Conservation (phyloP, 164 flowering plant genomes). For the Nymphaea thermarum region DNA sequence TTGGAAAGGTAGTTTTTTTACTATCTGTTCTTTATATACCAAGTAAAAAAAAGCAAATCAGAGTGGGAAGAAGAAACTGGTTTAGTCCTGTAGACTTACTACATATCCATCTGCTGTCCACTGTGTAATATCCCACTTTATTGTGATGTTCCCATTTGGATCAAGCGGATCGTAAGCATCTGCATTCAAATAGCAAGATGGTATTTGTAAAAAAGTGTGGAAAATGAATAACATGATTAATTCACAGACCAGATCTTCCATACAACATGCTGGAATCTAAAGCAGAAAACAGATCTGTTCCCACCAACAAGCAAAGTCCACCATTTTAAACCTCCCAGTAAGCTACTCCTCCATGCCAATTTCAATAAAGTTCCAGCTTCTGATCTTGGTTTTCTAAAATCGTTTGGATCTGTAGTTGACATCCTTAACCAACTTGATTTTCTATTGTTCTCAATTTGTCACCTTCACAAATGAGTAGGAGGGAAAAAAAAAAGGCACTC, state of each 20-base stretch:
- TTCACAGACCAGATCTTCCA: not conserved
- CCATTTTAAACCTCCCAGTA: no score
- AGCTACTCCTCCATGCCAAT: no score
- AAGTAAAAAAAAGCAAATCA: not conserved
- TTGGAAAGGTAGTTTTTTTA: not conserved
- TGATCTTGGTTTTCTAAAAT: no score
- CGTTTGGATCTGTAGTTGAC: no score
- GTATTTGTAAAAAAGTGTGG: not conserved
- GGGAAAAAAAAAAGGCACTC: no score
- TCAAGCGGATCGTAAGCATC: slow-evolving; percentile 69
- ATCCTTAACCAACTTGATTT: no score
- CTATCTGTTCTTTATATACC: not conserved
- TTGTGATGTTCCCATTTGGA: slow-evolving; percentile 49
- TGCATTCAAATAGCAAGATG: slow-evolving; percentile 10
- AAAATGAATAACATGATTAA: not conserved
- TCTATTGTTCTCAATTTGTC: no score
- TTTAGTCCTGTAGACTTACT: slow-evolving; percentile 19
- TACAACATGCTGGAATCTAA: not conserved
- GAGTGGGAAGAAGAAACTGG: not conserved
- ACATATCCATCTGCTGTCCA: slow-evolving; percentile 16
- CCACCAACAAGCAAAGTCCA: no score
- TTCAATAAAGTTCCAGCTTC: no score
- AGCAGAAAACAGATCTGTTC: no score
- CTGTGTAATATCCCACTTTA: slow-evolving; percentile 55
- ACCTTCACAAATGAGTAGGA: no score